Conservation (phyloP, 2,329 filamentous ascomycete genomes). For the Colletotrichum melonis region DNA sequence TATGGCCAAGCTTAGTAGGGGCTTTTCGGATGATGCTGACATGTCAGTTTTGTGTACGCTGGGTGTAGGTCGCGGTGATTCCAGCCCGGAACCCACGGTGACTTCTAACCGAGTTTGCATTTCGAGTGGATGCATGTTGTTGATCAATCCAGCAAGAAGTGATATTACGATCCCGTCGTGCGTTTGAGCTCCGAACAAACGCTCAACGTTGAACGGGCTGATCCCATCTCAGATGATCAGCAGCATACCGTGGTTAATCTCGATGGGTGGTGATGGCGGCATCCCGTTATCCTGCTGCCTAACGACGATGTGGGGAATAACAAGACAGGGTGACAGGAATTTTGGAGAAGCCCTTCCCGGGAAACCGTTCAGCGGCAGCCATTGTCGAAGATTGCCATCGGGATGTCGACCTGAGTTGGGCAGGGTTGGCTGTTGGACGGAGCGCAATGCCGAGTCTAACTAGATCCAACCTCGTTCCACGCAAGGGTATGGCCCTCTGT, state of each 20-base stretch:
- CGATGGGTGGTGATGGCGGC: constrained; percentile 7
- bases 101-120: not conserved
- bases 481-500: constrained; percentile 17
- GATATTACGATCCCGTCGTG: not conserved
- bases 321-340: constrained; percentile 18
- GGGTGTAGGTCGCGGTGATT: not conserved
- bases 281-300: constrained; percentile 33
- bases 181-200: not conserved
- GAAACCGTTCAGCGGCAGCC: constrained; percentile 19
- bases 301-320: constrained; percentile 15
- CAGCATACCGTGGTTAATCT: not conserved
- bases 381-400: constrained; percentile 22
- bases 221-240: not conserved
- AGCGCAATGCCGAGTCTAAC: constrained; percentile 36
- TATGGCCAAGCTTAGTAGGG: not conserved
- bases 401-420: constrained; percentile 5
- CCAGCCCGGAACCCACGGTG: not conserved
- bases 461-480: constrained; percentile 15
- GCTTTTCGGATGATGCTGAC: not conserved
- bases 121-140: not conserved
- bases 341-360: constrained; percentile 21
- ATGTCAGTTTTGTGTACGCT: not conserved
- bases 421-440: constrained; percentile 33
- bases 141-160: not conserved
- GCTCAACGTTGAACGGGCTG: not conserved